These are phyloP conservation scores for Salvia rosmarinus DNA, from an alignment of 257 asterid genomes.

Conservation along the genomic window DNA sequence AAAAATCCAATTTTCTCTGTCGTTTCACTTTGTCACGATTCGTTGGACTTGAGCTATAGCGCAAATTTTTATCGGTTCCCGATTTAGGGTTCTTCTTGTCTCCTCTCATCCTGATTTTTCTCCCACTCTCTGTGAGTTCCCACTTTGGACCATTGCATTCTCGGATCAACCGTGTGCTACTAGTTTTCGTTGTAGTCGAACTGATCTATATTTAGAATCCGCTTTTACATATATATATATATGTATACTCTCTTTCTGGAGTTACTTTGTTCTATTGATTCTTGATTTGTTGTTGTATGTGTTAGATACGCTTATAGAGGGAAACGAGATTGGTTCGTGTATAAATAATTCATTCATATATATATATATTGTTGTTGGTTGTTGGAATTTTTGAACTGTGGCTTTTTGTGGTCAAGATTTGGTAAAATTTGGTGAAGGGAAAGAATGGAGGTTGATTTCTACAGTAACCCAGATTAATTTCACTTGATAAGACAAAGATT, in stretches of 20 bases:
- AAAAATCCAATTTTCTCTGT: slow-evolving; percentile 5
- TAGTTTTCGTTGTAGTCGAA: background rate
- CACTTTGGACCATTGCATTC: slow-evolving; percentile 23
- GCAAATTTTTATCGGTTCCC: slow-evolving; percentile 32
- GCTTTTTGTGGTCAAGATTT: slow-evolving; percentile 33
- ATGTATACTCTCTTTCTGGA: slow-evolving; percentile 18
- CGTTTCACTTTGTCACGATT: slow-evolving; percentile 32
- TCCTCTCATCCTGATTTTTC: background rate
- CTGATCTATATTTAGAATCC: slow-evolving; percentile 23
- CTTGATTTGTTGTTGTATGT: background rate
- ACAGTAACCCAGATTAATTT: slow-evolving; percentile 38
- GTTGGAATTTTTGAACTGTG: slow-evolving; percentile 29
- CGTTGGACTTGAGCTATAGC: slow-evolving; percentile 35
- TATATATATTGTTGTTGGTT: slow-evolving; percentile 25
- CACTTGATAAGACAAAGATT: background rate
- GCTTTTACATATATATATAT: background rate
- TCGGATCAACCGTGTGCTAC: slow-evolving; percentile 19
- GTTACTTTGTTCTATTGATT: background rate
- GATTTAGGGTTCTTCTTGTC: slow-evolving; percentile 44
- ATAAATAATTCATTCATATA: slow-evolving; percentile 10
- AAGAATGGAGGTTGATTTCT: slow-evolving; percentile 46
- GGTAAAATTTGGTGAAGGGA: slow-evolving; percentile 29
- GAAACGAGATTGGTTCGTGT: background rate
- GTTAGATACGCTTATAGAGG: slow-evolving; percentile 3
- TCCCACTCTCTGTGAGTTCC: slow-evolving; percentile 20